Base-by-base conservation (phyloP, 1,284 basidiomycete genomes). In the Apiotrichum mycotoxinovorans region DNA sequence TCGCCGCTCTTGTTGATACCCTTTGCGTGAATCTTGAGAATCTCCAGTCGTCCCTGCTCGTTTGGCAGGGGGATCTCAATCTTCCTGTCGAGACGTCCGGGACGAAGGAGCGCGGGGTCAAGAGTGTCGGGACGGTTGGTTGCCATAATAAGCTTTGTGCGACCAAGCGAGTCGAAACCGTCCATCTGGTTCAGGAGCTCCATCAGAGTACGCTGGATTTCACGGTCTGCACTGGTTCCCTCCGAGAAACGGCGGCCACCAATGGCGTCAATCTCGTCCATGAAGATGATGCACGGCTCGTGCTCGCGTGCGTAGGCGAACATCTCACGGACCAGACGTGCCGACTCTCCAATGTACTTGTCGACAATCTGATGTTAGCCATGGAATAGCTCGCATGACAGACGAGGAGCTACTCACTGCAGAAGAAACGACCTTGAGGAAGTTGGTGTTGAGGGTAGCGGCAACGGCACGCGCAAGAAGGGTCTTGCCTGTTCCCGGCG, bases 151-250 rank as follows among this genome's bases (percentile, higher is more conserved):
- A 99, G 85, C 79, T 98, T 98, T 42, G 94, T 98, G 68, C 83
- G 84, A 51, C 95, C 96, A 25, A 98, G 82, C 17, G 93, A 91
- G 78, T 98, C 96, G 80, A 99, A 98, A 33, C 96, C 96, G 75
- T 99, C 96, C 92, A 99, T 96, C 79, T 98, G 95, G 75, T 98
- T 98, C 46, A 99, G 83, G 34, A 99, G 82, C 90, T 99, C 96
- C 96, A 98, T 98, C 40, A 99, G 79, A 23, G 96, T 99, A 66
- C 96, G 83, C 78, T 99, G 96, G 65, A 99, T 98, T 80, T 98
- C 96, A 69, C 96, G 87, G 79, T 98, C 96, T 15, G 95, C 96
- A 75, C 88, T 91, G 4, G 95, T 98, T 37, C 96, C 96, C 78
- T 98, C 96, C n/a, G 87, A 90, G 81, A 98, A 98, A 56, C 95